phyloP scores from a whole-genome alignment of 2,329 filamentous ascomycete genomes.

The Neoarthrinium moseri region DNA sequence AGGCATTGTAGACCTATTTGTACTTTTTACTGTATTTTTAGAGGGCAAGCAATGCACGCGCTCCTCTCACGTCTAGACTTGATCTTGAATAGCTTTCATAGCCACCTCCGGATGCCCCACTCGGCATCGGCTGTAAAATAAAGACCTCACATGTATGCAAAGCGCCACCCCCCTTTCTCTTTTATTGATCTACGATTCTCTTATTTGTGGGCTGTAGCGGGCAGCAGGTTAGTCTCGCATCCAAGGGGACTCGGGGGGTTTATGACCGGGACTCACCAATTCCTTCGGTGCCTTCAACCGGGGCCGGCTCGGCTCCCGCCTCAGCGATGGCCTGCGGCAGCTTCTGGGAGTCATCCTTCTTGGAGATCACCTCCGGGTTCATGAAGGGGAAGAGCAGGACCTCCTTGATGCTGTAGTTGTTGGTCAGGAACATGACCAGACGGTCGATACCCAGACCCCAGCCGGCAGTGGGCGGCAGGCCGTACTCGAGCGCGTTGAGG shows the following conservation, averaged over 20 bases:
- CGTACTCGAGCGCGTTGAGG: conserved; percentile 84
- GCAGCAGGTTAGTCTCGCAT: neutral
- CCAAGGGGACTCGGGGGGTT: neutral
- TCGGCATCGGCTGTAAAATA: conserved; percentile 1
- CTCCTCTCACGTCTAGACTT: conserved; percentile 5
- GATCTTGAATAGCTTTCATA: neutral
- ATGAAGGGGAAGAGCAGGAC: conserved; percentile 97
- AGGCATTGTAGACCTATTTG: conserved; percentile 4
- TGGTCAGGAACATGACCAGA: conserved; percentile 91
- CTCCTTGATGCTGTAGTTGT: conserved; percentile 96
- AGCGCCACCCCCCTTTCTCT: neutral
- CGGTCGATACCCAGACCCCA: conserved; percentile 82
- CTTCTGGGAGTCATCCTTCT: conserved; percentile 6
- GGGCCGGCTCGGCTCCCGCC: conserved; percentile 4
- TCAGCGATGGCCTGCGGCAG: neutral
- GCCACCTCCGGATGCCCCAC: neutral
- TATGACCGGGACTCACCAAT: neutral
- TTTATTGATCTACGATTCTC: neutral
- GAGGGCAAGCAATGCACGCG: neutral
- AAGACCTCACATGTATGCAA: neutral
- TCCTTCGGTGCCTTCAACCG: conserved; percentile 5
- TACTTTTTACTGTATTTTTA: conserved; percentile 8
- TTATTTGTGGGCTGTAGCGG: conserved; percentile 5
- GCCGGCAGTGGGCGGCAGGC: conserved; percentile 88
- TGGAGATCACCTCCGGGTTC: conserved; percentile 51